Conservation (phyloP, 345 rosid genomes). For the Arabidopsis suecica region DNA sequence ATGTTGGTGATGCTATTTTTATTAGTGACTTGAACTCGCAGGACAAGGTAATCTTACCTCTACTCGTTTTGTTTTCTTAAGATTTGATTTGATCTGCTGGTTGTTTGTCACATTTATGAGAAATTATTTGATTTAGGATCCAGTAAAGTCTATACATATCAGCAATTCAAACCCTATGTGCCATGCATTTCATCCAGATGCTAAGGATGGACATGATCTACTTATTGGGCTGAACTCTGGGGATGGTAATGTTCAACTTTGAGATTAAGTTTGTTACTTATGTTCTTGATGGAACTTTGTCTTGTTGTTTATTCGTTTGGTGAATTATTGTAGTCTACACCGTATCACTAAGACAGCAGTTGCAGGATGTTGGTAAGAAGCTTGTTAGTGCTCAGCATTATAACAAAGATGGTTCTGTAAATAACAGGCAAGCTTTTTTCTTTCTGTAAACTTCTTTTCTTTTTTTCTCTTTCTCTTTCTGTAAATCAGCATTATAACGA, state of each 20-base stretch:
- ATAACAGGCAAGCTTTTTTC: constrained; percentile 69
- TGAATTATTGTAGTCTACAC: constrained; percentile 82
- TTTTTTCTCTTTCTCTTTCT: too few relatives aligned
- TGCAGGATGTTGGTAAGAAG: constrained; percentile 95
- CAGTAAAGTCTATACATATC: constrained; percentile 92
- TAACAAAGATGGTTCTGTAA: constrained; percentile 94
- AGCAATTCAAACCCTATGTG: constrained; percentile 91
- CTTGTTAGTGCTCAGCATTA: constrained; percentile 89
- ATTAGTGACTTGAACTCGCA: constrained; percentile 96
- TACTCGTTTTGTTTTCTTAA: background rate
- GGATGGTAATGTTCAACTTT: constrained; percentile 67
- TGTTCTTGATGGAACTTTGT: constrained; percentile 29
- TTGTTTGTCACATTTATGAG: background rate
- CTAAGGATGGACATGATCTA: constrained; percentile 98
- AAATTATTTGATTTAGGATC: constrained; percentile 66
- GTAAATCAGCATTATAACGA: too few relatives aligned
- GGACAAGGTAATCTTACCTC: constrained; percentile 69
- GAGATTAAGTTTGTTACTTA: constrained; percentile 2
- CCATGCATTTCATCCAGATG: constrained; percentile 92
- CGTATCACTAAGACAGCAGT: constrained; percentile 94
- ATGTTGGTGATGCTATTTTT: constrained; percentile 93
- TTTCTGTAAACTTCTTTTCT: background rate
- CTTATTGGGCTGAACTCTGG: constrained; percentile 91
- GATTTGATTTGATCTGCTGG: background rate
- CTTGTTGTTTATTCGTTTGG: constrained; percentile 35